Evolutionary conservation across 225 moss, liverwort and hornwort species (phyloP).

Genomic region (Ulota crispa): DNA sequence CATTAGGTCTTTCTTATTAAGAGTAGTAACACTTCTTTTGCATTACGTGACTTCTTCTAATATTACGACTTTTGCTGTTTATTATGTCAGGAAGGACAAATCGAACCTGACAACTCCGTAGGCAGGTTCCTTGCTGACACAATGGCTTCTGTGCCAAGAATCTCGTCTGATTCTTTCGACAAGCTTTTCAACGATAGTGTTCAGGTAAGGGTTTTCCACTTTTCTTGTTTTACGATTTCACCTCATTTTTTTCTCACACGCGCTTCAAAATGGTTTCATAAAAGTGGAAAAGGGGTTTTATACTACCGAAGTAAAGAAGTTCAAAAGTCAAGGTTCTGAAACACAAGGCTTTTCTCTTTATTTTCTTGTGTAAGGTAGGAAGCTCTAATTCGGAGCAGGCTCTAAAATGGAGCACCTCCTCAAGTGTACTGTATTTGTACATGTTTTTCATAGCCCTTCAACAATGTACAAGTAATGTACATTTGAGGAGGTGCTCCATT

Average conservation of each 20-base stretch:
- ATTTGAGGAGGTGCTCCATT: no score
- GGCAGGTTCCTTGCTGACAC: conserved; percentile 98
- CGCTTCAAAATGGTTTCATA: not conserved
- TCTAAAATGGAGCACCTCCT: no score
- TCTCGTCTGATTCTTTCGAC: conserved; percentile 87
- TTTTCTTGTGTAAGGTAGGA: no score
- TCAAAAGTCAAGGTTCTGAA: not conserved
- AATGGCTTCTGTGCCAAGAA: conserved; percentile 85
- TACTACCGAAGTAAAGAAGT: not conserved
- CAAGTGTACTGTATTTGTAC: no score
- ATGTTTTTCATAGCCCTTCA: no score
- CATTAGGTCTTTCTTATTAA: not conserved
- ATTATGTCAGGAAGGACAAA: conserved; percentile 71
- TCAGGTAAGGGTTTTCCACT: conserved; percentile 53
- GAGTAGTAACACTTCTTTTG: no score
- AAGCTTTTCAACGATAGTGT: conserved; percentile 98
- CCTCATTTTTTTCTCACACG: not conserved
- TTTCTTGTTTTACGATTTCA: not conserved
- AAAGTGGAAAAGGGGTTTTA: not conserved
- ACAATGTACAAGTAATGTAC: no score
- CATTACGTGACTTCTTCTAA: not conserved
- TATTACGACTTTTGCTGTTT: not conserved
- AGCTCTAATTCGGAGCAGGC: no score
- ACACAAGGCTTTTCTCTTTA: not conserved
- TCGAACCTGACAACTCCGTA: conserved; percentile 79